phyloP scores from a whole-genome alignment of 441 rosid species.

The Viola pubescens region DNA sequence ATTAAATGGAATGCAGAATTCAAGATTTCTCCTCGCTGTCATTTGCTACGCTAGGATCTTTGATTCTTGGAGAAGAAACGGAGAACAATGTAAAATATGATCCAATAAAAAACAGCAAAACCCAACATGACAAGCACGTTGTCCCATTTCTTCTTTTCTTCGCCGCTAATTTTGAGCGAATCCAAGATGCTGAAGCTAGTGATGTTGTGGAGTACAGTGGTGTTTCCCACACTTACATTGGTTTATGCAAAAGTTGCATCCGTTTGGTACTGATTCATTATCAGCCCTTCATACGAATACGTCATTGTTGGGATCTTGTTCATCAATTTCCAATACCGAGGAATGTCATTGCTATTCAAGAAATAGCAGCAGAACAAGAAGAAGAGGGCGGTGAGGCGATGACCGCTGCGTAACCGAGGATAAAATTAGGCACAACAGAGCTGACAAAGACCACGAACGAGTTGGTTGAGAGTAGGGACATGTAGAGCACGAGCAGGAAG shows the following conservation, averaged over 20 bases:
- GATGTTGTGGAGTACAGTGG: not conserved
- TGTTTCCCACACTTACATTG: too few relatives aligned
- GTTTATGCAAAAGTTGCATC: constrained; percentile 10
- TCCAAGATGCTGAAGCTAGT: constrained; percentile 24
- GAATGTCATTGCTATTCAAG: constrained; percentile 44
- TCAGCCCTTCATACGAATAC: constrained; percentile 53
- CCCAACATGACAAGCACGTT: constrained; percentile 42
- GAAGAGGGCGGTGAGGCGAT: constrained; percentile 60
- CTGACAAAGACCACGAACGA: constrained; percentile 66
- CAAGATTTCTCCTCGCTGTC: not conserved
- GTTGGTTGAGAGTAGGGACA: constrained; percentile 56
- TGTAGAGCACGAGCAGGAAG: constrained; percentile 49
- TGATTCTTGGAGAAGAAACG: constrained; percentile 58
- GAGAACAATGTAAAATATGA: constrained; percentile 44
- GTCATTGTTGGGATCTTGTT: constrained; percentile 61
- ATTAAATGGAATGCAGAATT: not conserved
- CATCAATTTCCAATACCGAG: constrained; percentile 53
- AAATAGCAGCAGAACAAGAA: constrained; percentile 67
- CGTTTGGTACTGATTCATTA: constrained; percentile 60
- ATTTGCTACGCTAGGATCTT: constrained; percentile 21
- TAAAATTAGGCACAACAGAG: constrained; percentile 58
- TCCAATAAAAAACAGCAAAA: constrained; percentile 56
- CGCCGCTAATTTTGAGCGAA: constrained; percentile 24
- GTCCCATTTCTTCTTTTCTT: constrained; percentile 33
- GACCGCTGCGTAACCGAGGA: constrained; percentile 56